These are phyloP conservation scores for Euphorbia tirucalli DNA, from an alignment of 345 rosid species.

Conservation along the genomic window DNA sequence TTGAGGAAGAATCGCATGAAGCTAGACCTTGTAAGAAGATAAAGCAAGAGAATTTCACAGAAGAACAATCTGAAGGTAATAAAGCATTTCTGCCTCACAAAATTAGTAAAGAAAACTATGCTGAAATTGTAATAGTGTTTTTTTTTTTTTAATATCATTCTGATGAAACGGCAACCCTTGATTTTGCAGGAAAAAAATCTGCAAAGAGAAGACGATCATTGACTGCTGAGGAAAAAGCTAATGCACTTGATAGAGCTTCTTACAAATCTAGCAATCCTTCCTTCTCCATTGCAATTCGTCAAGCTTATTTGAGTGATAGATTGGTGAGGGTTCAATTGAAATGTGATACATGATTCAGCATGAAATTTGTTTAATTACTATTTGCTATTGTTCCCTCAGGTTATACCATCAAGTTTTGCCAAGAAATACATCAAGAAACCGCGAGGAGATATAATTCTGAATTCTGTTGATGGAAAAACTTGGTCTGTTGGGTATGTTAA, in stretches of 20 bases:
- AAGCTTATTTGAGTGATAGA: slow-evolving; percentile 8
- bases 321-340: not conserved
- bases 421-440: slow-evolving; percentile 9
- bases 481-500: slow-evolving; percentile 1
- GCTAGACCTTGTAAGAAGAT: not conserved
- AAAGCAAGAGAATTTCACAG: not conserved
- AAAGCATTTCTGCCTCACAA: not conserved
- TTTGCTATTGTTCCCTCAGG: slow-evolving; percentile 4
- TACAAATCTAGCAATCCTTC: slow-evolving; percentile 26
- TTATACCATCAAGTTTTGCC: slow-evolving; percentile 16
- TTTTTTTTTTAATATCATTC: too few species aligned
- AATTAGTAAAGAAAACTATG: too few species aligned
- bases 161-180: too few species aligned
- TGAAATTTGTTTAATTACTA: not conserved
- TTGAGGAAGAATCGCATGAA: not conserved
- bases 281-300: slow-evolving; percentile 25
- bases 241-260: too few species aligned
- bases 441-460: not conserved
- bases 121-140: too few species aligned
- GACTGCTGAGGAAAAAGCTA: too few species aligned
- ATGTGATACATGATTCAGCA: not conserved
- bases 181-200: too few species aligned
- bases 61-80: not conserved
- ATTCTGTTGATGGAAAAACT: not conserved
- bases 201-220: too few species aligned